These are phyloP conservation scores for Aeschynomene evenia DNA, from an alignment of 306 rosid genomes.

Conservation along the genomic window DNA sequence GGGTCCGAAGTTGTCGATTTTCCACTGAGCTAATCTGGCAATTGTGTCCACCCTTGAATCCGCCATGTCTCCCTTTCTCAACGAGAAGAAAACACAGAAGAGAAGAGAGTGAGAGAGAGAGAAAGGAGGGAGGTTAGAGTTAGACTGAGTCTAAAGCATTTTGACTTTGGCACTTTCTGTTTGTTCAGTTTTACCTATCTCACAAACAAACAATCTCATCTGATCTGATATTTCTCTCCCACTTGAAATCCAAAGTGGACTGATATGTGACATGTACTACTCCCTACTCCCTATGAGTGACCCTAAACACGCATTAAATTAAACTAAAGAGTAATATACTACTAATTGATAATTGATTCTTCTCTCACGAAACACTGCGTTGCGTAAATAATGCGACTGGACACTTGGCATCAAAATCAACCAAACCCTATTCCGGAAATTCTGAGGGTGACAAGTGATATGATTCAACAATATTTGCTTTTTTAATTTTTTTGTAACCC, in stretches of 20 bases:
- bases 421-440: not conserved
- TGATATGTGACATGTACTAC: too few relatives aligned
- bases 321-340: too few relatives aligned
- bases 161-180: not conserved
- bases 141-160: not conserved
- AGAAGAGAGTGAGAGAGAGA: not conserved
- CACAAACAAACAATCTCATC: too few relatives aligned
- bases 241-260: too few relatives aligned
- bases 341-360: not conserved
- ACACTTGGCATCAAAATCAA: not conserved
- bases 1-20: conserved; percentile 70
- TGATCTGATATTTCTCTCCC: too few relatives aligned
- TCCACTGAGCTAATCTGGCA: conserved; percentile 83
- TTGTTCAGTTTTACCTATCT: too few relatives aligned
- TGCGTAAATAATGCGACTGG: not conserved
- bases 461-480: not conserved
- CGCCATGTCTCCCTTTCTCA: conserved; percentile 33
- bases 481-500: too few relatives aligned
- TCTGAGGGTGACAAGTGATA: not conserved
- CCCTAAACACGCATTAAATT: too few relatives aligned
- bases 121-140: not conserved
- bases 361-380: not conserved
- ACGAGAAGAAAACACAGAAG: too few relatives aligned
- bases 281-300: too few relatives aligned
- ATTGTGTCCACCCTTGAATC: conserved; percentile 69